phyloP scores from a whole-genome alignment of 331 rosid species.

The Prunus yedoensis region DNA sequence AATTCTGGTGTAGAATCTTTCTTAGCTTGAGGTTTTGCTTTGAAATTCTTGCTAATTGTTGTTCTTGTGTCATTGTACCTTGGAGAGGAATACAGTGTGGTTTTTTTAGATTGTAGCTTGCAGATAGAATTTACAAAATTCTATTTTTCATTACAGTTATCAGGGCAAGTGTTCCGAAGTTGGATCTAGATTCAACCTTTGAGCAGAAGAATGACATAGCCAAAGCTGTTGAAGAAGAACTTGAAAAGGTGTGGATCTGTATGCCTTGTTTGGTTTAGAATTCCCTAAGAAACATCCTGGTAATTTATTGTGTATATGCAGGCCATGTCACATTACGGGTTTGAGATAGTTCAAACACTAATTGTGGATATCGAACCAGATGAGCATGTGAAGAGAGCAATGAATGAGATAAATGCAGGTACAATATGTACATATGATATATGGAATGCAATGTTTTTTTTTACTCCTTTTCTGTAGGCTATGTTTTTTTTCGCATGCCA shows the following conservation, averaged over 20 bases:
- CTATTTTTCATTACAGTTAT: no score
- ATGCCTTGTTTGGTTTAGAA: background rate
- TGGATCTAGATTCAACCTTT: no score
- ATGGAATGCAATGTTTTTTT: background rate
- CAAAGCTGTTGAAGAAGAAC: slow-evolving; percentile 76
- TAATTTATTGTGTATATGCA: slow-evolving; percentile 13
- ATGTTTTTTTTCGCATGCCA: background rate
- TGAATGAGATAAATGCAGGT: slow-evolving; percentile 85
- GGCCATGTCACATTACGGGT: slow-evolving; percentile 44
- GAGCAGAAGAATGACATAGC: slow-evolving; percentile 83
- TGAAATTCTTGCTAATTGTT: no score
- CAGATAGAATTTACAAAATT: no score
- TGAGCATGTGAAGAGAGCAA: slow-evolving; percentile 73
- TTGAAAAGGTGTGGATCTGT: slow-evolving; percentile 52
- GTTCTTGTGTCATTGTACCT: no score
- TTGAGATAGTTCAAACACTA: slow-evolving; percentile 48
- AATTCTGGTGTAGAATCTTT: no score
- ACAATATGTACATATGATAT: background rate
- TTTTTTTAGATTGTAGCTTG: no score
- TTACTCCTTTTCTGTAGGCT: background rate
- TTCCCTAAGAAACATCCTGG: background rate
- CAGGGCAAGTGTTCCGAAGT: no score
- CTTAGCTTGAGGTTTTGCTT: no score
- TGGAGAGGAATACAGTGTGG: no score
- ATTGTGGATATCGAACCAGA: slow-evolving; percentile 75